A percentile compares a stretch with the other conserved stretches of the same genome.
phyloP scores from a whole-genome alignment of 1,284 basidiomycete species.

The Ganoderma lingzhi region DNA sequence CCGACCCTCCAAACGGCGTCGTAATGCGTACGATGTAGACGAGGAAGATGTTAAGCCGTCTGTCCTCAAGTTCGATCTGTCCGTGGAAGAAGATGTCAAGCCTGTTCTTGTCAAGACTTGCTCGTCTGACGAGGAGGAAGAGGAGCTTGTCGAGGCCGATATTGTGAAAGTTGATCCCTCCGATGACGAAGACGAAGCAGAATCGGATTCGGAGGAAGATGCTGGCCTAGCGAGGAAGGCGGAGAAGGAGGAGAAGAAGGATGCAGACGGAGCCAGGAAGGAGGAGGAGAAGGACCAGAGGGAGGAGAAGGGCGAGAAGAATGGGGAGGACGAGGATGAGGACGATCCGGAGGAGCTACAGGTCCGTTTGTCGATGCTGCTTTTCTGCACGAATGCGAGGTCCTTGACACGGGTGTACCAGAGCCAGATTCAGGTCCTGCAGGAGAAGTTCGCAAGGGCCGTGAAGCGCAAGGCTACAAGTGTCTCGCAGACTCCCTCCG shows the following conservation, averaged over 20 bases:
- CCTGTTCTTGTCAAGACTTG: constrained; percentile 4
- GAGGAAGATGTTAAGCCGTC: constrained; percentile 10
- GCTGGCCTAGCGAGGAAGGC: not conserved
- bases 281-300: not conserved
- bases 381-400: not conserved
- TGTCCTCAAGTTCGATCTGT: not conserved
- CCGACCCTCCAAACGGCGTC: constrained; percentile 2
- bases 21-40: not conserved
- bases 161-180: constrained; percentile 1
- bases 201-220: not conserved
- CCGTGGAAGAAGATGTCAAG: constrained; percentile 10
- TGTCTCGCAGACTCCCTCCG: not conserved
- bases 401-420: not conserved
- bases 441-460: not conserved
- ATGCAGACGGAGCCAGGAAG: not conserved
- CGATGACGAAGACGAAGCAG: constrained; percentile 10
- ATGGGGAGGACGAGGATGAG: not conserved
- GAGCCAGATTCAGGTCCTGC: constrained; percentile 13
- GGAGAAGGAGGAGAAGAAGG: not conserved
- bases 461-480: not conserved
- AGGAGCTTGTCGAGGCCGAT: constrained; percentile 3
- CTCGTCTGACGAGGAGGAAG: constrained; percentile 9
- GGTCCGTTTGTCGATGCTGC: not conserved
- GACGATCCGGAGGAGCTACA: constrained; percentile 9
- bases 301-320: not conserved